Conservation (phyloP, 2,329 filamentous ascomycete genomes). For the Diaporthe citriasiana region DNA sequence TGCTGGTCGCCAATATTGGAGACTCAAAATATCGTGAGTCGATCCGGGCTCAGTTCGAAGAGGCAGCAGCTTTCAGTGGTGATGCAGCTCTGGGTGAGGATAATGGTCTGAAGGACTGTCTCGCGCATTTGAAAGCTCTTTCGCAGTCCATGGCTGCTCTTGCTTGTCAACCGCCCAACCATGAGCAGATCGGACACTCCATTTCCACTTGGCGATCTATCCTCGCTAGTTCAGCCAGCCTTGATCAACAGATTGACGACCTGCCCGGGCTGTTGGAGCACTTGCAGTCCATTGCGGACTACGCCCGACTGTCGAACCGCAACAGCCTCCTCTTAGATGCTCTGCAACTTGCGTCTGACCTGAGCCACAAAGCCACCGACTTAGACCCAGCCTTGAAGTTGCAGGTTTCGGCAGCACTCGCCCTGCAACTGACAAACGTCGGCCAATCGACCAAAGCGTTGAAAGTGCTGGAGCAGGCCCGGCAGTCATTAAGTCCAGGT, state of each 20-base stretch:
- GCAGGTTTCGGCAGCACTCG: slow-evolving; percentile 57
- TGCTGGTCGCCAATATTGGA: slow-evolving; percentile 65
- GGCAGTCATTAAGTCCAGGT: slow-evolving; percentile 38
- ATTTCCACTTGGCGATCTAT: slow-evolving; percentile 62
- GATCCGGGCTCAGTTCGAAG: slow-evolving; percentile 57
- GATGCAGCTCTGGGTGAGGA: slow-evolving; percentile 61
- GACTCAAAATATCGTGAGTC: slow-evolving; percentile 55
- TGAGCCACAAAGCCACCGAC: slow-evolving; percentile 55
- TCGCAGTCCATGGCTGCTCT: slow-evolving; percentile 61
- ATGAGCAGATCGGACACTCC: slow-evolving; percentile 52
- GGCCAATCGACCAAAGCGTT: slow-evolving; percentile 66
- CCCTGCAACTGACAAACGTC: slow-evolving; percentile 67
- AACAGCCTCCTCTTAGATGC: slow-evolving; percentile 61
- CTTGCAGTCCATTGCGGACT: slow-evolving; percentile 65
- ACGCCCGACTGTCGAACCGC: slow-evolving; percentile 65
- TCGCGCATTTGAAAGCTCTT: slow-evolving; percentile 64
- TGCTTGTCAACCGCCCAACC: slow-evolving; percentile 54
- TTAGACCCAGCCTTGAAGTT: slow-evolving; percentile 27
- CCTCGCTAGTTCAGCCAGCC: slow-evolving; percentile 55
- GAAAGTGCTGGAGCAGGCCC: slow-evolving; percentile 57
- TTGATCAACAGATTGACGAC: slow-evolving; percentile 64
- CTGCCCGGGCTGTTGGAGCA: slow-evolving; percentile 63
- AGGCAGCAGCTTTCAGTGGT: slow-evolving; percentile 54
- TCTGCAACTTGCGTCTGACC: slow-evolving; percentile 60
- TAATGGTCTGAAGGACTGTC: slow-evolving; percentile 57